Conservation (phyloP, 129 eudicot species). For the Escallonia herrerae region DNA sequence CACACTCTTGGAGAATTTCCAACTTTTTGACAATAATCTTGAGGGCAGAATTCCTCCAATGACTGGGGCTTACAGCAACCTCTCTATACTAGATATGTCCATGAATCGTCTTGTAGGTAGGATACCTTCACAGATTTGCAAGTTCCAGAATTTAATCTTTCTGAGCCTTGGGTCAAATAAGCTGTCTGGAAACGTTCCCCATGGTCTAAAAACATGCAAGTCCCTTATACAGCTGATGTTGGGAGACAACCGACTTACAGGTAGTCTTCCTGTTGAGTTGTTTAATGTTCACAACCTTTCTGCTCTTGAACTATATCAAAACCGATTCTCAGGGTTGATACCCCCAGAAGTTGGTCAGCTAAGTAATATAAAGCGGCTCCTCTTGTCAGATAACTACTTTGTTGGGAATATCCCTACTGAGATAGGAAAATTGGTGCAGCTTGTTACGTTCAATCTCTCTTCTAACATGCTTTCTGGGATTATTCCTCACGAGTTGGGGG, state of each 20-base stretch:
- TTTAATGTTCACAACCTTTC: constrained; percentile 67
- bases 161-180: constrained; percentile 79
- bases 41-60: constrained; percentile 69
- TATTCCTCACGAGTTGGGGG: constrained; percentile 63
- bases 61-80: constrained; percentile 58
- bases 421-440: constrained; percentile 63
- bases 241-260: constrained; percentile 68
- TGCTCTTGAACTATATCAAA: constrained; percentile 71
- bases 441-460: constrained; percentile 77
- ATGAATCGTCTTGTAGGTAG: constrained; percentile 59
- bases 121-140: constrained; percentile 68
- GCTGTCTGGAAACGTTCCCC: constrained; percentile 75
- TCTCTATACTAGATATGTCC: constrained; percentile 69
- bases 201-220: constrained; percentile 63
- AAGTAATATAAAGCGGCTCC: constrained; percentile 56
- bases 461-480: constrained; percentile 56
- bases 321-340: constrained; percentile 67
- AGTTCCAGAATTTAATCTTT: constrained; percentile 56
- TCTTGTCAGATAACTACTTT: constrained; percentile 59
- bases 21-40: constrained; percentile 73
- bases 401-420: constrained; percentile 60
- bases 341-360: constrained; percentile 69
- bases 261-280: constrained; percentile 67
- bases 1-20: constrained; percentile 50
- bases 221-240: constrained; percentile 71